phyloP scores from a whole-genome alignment of 768 basidiomycete species.

The Bullera alba region DNA sequence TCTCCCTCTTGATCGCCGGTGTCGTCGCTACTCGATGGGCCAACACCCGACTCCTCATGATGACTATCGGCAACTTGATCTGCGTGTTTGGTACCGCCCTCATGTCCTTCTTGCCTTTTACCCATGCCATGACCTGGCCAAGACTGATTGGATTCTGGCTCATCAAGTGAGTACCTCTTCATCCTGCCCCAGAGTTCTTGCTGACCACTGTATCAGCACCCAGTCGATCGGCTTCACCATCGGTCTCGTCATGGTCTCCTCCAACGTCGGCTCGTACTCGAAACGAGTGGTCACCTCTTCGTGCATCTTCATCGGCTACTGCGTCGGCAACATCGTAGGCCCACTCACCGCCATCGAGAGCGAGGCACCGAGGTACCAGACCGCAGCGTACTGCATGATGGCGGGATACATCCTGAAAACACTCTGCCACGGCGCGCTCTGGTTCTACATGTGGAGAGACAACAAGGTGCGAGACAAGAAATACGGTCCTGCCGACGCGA shows the following conservation, averaged over 20 bases:
- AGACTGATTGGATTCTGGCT: constrained; percentile 44
- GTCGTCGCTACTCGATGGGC: constrained; percentile 38
- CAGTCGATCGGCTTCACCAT: constrained; percentile 45
- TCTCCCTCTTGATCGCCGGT: constrained; percentile 45
- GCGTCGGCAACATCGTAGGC: constrained; percentile 38
- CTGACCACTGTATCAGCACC: constrained; percentile 4
- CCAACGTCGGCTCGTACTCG: constrained; percentile 42
- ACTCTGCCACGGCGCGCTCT: constrained; percentile 28
- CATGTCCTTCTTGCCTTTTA: constrained; percentile 44
- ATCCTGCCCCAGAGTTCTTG: neutral
- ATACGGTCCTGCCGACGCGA: constrained; percentile 37
- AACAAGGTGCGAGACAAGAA: constrained; percentile 40
- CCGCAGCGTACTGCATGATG: constrained; percentile 39
- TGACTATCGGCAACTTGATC: constrained; percentile 41
- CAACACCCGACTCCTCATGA: constrained; percentile 41
- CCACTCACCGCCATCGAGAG: constrained; percentile 29
- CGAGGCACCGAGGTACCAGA: constrained; percentile 42
- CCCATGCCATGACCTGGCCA: constrained; percentile 33
- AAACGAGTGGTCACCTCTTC: constrained; percentile 37
- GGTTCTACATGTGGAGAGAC: constrained; percentile 32
- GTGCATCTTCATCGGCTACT: constrained; percentile 44
- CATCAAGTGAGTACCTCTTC: constrained; percentile 10
- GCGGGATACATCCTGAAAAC: constrained; percentile 37
- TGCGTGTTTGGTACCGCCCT: constrained; percentile 41
- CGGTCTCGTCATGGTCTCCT: constrained; percentile 46